A percentile compares a stretch with the other conserved stretches of the same genome.
Conservation (phyloP, 768 basidiomycete species). For the Panaeolus papilionaceus region DNA sequence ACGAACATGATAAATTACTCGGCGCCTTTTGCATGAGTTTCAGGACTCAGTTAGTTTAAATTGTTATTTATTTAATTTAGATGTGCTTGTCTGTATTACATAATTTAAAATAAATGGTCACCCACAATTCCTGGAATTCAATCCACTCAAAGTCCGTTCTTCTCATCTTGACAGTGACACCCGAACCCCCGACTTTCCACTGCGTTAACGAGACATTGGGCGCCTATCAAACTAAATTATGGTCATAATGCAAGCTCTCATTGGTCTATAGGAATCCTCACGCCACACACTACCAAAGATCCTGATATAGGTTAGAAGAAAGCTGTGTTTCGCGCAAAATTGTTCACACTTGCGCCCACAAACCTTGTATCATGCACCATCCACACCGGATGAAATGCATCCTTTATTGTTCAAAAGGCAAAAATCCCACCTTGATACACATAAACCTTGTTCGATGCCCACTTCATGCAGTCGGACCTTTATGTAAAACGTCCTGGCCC, state of each 20-base stretch:
- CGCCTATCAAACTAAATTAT: neutral
- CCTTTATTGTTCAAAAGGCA: neutral
- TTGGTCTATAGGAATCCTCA: neutral
- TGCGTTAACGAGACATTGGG: constrained; percentile 1
- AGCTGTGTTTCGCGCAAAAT: neutral
- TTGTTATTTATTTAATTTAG: too few relatives aligned
- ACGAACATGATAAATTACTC: too few relatives aligned
- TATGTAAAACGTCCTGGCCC: neutral
- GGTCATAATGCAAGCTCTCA: neutral
- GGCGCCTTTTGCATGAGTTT: too few relatives aligned
- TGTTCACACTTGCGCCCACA: neutral
- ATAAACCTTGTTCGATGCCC: neutral
- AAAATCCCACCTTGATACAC: neutral
- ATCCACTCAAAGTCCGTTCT: too few relatives aligned
- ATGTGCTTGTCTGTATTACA: too few relatives aligned
- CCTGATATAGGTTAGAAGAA: neutral
- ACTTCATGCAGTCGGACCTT: neutral
- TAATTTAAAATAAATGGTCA: too few relatives aligned
- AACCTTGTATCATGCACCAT: neutral
- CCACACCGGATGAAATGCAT: neutral
- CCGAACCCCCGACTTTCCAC: neutral
- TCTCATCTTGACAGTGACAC: too few relatives aligned
- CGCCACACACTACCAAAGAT: neutral
- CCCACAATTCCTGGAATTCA: too few relatives aligned
- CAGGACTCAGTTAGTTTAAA: too few relatives aligned